Base-by-base conservation (phyloP, 306 rosid genomes). In the Mucuna pruriens region DNA sequence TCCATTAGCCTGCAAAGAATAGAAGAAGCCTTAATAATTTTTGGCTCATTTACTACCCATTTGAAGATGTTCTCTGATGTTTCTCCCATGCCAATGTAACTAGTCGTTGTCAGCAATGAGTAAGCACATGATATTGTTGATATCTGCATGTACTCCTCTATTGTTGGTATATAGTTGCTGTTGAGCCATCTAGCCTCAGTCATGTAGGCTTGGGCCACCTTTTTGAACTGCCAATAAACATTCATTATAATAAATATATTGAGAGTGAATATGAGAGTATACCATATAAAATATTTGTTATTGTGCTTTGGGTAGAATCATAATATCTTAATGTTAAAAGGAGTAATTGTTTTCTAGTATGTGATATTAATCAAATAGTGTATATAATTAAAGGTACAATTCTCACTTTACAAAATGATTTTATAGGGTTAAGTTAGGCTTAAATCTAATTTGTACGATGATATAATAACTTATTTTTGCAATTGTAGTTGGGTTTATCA, bases 131-230 rank as follows among this genome's bases (percentile, higher is more conserved):
- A 44, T 19, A 23, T 13, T 1, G 0, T 6, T 17, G 84, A 76
- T 23, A 13, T 6, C 1, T 2, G 2, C 22, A 80, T 16, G 58
- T 90, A 88, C 71, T 88, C 89, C 3, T 86, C 89, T 7, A 60
- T 17, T 8, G 77, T 84, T 52, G 90, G 91, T 3, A 39, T 49
- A 42, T 74, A 40, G 9, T 77, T 71, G 4, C 42, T 48, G 38
- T 88, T 39, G 34, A 77, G 57, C 94, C 94, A 88, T 77, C 68
- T 73, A 2, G 91, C 91, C 29, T 84, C 90, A 4, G 74, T 52
- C 46, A 85, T 61, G 69, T 78, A 85, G 0, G 88, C 82, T 67
- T 85, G 33, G 1, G 29, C 85, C 0, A 17, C 2, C 3, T 22
- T 71, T 60, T 78, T 81, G 22, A 86, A 46, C 85, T 84, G 49